phyloP scores from a whole-genome alignment of 2,329 filamentous ascomycete species.

The Colletotrichum cuscutae region DNA sequence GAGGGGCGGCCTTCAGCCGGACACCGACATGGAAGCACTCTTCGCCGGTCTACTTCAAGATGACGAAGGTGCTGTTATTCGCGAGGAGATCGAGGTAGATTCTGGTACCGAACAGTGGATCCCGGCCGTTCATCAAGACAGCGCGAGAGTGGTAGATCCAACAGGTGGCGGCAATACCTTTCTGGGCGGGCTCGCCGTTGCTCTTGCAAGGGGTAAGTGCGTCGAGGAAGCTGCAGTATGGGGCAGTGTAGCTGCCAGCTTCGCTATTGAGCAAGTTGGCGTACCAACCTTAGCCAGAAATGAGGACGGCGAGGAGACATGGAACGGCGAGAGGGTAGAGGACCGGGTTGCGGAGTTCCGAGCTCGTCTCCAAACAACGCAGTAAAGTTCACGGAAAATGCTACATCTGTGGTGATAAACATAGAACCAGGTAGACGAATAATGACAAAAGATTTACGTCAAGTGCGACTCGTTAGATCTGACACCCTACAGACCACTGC shows the following conservation, averaged over 20 bases:
- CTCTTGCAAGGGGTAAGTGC: slow-evolving; percentile 66
- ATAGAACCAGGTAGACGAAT: not conserved
- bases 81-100: slow-evolving; percentile 70
- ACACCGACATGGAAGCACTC: slow-evolving; percentile 71
- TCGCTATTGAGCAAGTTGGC: slow-evolving; percentile 94
- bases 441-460: not conserved
- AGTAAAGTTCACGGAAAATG: not conserved
- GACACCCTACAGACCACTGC: not conserved
- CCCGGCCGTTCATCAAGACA: slow-evolving; percentile 75
- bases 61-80: slow-evolving; percentile 60
- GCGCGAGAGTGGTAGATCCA: slow-evolving; percentile 79
- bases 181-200: slow-evolving; percentile 70
- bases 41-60: slow-evolving; percentile 69
- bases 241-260: slow-evolving; percentile 86
- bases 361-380: slow-evolving; percentile 44
- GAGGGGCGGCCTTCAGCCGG: slow-evolving; percentile 64
- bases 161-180: slow-evolving; percentile 96
- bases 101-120: slow-evolving; percentile 78
- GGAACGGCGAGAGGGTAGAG: slow-evolving; percentile 68
- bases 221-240: slow-evolving; percentile 79
- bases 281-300: slow-evolving; percentile 70
- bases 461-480: not conserved
- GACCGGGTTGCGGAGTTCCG: slow-evolving; percentile 64
- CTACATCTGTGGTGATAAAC: not conserved
- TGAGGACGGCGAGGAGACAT: slow-evolving; percentile 62